These are phyloP conservation scores for Pochonia chlamydosporia DNA, from an alignment of 2,329 filamentous ascomycete genomes.

Conservation along the genomic window DNA sequence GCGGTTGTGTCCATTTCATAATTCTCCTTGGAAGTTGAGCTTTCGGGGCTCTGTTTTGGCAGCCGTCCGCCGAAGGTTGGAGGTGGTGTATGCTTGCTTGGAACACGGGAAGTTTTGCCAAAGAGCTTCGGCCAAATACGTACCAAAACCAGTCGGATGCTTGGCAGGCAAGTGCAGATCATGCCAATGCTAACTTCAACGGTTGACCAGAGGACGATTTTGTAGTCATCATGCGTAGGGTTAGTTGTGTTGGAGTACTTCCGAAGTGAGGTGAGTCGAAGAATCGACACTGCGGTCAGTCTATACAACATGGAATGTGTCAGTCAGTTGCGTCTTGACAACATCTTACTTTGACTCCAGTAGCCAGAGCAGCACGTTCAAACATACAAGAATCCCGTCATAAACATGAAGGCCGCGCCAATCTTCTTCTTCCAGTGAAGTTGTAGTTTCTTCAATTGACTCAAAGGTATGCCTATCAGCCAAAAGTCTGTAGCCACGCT, in stretches of 20 bases:
- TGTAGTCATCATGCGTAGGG: conserved; percentile 21
- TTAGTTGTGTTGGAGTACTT: conserved; percentile 19
- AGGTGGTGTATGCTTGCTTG: not conserved
- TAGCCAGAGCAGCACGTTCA: not conserved
- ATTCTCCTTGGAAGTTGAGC: not conserved
- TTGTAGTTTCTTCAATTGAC: conserved; percentile 27
- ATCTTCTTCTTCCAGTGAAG: conserved; percentile 35
- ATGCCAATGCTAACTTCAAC: conserved; percentile 27
- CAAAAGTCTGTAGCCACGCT: conserved; percentile 40
- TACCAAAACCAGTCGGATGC: conserved; percentile 20
- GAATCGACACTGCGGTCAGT: conserved; percentile 24
- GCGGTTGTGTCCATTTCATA: not conserved
- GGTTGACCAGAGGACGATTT: conserved; percentile 22
- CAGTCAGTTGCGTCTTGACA: no score
- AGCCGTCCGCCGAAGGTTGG: not conserved
- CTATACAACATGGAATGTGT: no score
- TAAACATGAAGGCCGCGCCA: conserved; percentile 35
- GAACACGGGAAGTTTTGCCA: not conserved
- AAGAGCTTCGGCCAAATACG: conserved; percentile 25
- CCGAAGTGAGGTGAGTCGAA: conserved; percentile 23
- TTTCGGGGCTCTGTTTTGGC: not conserved
- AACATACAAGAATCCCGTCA: conserved; percentile 28
- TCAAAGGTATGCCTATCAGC: conserved; percentile 39
- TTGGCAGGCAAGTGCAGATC: conserved; percentile 27
- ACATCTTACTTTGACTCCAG: conserved; percentile 5